These are phyloP conservation scores for Coniochaeta prunicola DNA, from an alignment of 2,329 filamentous ascomycete genomes.

Conservation along the genomic window DNA sequence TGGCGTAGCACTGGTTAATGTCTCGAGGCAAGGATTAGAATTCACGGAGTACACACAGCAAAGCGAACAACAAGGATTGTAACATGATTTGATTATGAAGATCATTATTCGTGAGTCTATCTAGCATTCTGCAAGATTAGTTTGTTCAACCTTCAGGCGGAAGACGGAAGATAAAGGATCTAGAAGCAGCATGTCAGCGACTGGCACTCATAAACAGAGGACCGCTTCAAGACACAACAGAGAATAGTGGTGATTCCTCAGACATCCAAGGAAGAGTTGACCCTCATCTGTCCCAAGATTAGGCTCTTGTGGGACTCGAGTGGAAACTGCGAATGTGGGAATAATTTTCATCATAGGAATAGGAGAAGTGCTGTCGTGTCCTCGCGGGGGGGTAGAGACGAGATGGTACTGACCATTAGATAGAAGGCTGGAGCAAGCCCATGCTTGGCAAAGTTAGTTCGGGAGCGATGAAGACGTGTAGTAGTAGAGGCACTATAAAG, in stretches of 20 bases:
- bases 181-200: constrained; percentile 7
- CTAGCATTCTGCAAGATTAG: too few species aligned
- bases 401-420: constrained; percentile 18
- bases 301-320: constrained; percentile 66
- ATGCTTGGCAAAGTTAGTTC: neutral
- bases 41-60: too few species aligned
- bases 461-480: neutral
- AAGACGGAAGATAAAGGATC: too few species aligned
- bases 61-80: too few species aligned
- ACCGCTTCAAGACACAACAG: neutral
- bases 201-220: neutral
- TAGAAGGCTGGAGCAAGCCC: neutral
- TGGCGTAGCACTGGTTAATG: too few species aligned
- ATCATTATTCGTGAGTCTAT: neutral
- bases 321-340: constrained; percentile 84
- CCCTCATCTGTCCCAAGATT: constrained; percentile 62
- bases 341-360: constrained; percentile 62
- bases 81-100: too few species aligned
- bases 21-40: too few species aligned
- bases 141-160: too few species aligned
- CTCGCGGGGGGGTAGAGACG: neutral
- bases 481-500: neutral
- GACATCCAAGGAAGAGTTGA: constrained; percentile 70
- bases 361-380: constrained; percentile 16
- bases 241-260: constrained; percentile 31